Conservation (phyloP, 306 rosid species). For the Clitoria ternatea region DNA sequence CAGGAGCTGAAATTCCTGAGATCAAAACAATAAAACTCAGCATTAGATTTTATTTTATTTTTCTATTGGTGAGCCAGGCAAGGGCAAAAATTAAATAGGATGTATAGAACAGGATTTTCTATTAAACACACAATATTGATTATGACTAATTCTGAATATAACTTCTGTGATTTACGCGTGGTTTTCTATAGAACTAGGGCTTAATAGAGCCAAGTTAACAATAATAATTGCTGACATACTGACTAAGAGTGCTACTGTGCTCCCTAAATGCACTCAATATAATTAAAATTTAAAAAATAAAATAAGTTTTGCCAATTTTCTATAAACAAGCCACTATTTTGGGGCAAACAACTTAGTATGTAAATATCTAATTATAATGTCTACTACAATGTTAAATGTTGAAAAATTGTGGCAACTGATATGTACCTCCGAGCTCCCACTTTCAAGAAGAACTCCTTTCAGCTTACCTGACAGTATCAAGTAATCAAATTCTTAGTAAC, state of each 20-base stretch:
- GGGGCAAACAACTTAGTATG: not conserved
- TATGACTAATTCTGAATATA: not conserved
- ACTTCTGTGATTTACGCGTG: not conserved
- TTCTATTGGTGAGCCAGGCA: not conserved
- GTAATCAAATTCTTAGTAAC: slow-evolving; percentile 24
- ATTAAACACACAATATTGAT: not conserved
- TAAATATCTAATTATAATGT: not conserved
- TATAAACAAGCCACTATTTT: not conserved
- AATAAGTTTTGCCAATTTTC: not conserved
- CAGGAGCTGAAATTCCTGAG: slow-evolving; percentile 84
- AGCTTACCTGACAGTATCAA: slow-evolving; percentile 60
- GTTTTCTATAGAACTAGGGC: not conserved
- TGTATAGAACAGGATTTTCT: not conserved
- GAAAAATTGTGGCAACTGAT: slow-evolving; percentile 19
- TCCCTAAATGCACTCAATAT: not conserved
- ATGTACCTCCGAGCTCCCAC: slow-evolving; percentile 86
- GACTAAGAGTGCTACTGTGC: not conserved
- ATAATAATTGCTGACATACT: not conserved
- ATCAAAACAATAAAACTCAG: not conserved
- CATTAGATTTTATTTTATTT: slow-evolving; percentile 19
- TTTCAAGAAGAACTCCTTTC: slow-evolving; percentile 90
- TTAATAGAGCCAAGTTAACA: not conserved
- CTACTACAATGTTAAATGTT: not conserved
- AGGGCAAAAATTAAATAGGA: not conserved
- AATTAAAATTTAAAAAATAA: not conserved